Evolutionary conservation across 306 rosid species (phyloP), one percentile per base, ranked within the genome.

Genomic region (Vigna hirtella): DNA sequence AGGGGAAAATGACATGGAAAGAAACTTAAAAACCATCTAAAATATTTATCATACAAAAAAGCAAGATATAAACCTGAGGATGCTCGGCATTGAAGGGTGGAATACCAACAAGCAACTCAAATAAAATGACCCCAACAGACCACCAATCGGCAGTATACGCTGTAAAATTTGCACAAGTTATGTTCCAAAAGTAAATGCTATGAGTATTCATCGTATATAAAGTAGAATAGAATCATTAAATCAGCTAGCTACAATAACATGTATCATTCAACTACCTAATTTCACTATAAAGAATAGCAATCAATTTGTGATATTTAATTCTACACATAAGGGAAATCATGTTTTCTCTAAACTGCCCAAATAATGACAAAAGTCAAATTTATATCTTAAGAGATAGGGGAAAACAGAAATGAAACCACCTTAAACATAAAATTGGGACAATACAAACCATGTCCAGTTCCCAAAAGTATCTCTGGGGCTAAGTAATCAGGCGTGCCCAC

Each of bases 401-500:
- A 47, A 30, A 67, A 74, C 80, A 84, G 77, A 80, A 85, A 79
- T 59, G 52, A 75, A 76, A 83, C 88, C 88, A 87, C 90, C 89
- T 92, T 81, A 87, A 81, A 88, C 81, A 64, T 52, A 75, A 73
- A 83, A 86, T 83, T 49, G 75, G 82, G 78, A 76, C 79, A 74
- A 92, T 91, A 91, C 97, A 40, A 87, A 96, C 99, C 99, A 84
- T 96, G 99, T 86, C 99, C 97, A 66, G 99, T 96, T 87, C 99
- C 99, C 87, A 96, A 84, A 72, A 96, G 96, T 85, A 96, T 96
- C 86, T 96, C 99, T 4, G 99, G 99, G 47, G 99, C 99, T 87
- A 96, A 88, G 89, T 96, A 96, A 86, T 96, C 99, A 48, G 99
- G 99, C 4, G 99, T 96, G 58, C 99, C 99, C 50, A 96, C 99